Base-by-base conservation (phyloP, 305 asterid species). In the Solanum hybrid region DNA sequence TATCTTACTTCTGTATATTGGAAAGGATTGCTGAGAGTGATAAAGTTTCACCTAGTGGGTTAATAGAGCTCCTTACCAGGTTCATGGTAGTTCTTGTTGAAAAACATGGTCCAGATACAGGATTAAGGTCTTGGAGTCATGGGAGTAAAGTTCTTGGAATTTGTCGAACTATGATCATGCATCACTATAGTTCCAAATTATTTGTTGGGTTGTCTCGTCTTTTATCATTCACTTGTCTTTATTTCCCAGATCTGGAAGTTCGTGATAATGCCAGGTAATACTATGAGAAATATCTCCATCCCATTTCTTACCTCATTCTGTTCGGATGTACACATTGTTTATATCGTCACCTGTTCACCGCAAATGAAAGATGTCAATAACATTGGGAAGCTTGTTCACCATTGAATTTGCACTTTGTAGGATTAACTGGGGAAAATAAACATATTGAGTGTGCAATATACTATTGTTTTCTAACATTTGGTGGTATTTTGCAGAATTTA, bases 251-350 rank as follows among this genome's bases (percentile, higher is more conserved):
- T 94, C 88, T 97, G 95, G 99, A 97, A 88, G 94, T 97, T 91
- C 99, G 99, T 89, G 99, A 97, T 92, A 94, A 89, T 92, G 98
- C 99, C 88, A 96, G 99, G 99, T 97, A 95, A 79, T 72, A 81
- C 69, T 37, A 31, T 29, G 56, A 72, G 75, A 64, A 80, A 27
- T 45, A 81, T 79, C 38, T 84, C 81, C 91, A 84, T 79, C 86
- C 76, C 81, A 7, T 88, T 37, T 85, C 27, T n/a, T 26, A 56
- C 40, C 86, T 51, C 13, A 0, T 89, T 79, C 24, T 71, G 66
- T 38, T 89, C 34, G 73, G 1, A 31, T 51, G 87, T 19, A 29
- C 42, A 84, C 75, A 17, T 40, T 84, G 29, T 51, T 19, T 29
- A 84, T 10, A 84, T 42, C 31, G 0, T 81, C 87, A 42, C 36